phyloP scores from a whole-genome alignment of 371 early-diverging fungal species.

The Syncephalastrum racemosum region DNA sequence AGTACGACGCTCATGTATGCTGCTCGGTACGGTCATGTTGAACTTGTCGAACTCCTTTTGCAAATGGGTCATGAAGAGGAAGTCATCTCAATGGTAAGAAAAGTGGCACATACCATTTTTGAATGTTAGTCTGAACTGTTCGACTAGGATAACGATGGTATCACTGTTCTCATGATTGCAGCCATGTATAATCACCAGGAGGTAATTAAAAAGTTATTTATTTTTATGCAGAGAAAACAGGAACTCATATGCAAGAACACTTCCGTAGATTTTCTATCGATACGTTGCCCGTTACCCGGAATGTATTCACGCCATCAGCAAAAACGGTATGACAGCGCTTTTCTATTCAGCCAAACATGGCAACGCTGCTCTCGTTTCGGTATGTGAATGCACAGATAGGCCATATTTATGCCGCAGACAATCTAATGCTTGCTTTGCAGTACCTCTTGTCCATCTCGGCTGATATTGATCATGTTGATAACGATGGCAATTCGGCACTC shows the following conservation, averaged over 20 bases:
- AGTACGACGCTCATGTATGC: conserved; percentile 55
- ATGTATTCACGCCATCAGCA: conserved; percentile 52
- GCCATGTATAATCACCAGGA: conserved; percentile 49
- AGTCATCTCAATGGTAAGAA: conserved; percentile 46
- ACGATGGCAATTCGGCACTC: conserved; percentile 52
- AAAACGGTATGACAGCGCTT: conserved; percentile 46
- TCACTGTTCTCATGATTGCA: conserved; percentile 52
- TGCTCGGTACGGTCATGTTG: conserved; percentile 41
- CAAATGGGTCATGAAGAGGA: conserved; percentile 53
- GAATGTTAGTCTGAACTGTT: not conserved
- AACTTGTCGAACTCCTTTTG: conserved; percentile 40
- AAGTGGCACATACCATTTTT: not conserved
- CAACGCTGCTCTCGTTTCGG: conserved; percentile 49
- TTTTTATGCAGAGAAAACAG: too few species aligned
- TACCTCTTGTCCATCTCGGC: conserved; percentile 46
- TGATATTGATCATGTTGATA: conserved; percentile 54
- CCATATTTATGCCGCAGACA: too few species aligned
- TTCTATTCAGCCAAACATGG: conserved; percentile 50
- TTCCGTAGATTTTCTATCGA: conserved; percentile 40
- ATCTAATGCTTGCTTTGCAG: conserved; percentile 14
- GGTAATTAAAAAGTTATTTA: conserved; percentile 16
- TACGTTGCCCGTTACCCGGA: conserved; percentile 49
- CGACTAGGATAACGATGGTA: conserved; percentile 44
- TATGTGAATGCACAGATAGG: conserved; percentile 11
- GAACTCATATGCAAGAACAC: too few species aligned